Percentiles rank a stretch among this genome's conserved stretches.
Conservation (phyloP, 148 eudicot genomes). For the Chenopodium quinoa region DNA sequence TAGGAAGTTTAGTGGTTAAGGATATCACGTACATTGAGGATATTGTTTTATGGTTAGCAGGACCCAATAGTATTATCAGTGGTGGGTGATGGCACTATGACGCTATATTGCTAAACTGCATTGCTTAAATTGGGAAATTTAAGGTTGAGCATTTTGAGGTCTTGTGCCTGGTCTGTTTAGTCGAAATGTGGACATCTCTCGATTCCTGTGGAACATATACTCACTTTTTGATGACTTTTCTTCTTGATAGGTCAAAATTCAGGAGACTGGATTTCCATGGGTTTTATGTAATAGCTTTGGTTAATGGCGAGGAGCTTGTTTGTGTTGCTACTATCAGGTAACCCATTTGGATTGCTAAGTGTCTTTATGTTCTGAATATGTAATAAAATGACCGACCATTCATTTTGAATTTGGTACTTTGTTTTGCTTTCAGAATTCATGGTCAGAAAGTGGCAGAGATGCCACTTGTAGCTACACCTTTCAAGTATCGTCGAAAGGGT, state of each 20-base stretch:
- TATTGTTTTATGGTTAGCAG: neutral
- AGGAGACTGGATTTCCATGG: slow-evolving; percentile 53
- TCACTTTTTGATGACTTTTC: neutral
- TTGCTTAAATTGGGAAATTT: neutral
- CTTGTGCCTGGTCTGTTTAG: neutral
- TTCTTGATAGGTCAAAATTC: slow-evolving; percentile 36
- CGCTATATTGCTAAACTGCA: neutral
- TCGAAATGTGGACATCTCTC: neutral
- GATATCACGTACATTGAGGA: neutral
- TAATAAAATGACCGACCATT: neutral
- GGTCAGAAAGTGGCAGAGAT: slow-evolving; percentile 58
- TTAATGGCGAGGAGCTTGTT: slow-evolving; percentile 38
- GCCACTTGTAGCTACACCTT: slow-evolving; percentile 55
- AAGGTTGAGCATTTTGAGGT: neutral
- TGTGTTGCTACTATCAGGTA: slow-evolving; percentile 60
- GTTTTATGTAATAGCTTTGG: slow-evolving; percentile 46
- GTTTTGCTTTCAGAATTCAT: slow-evolving; percentile 37
- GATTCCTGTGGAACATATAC: neutral
- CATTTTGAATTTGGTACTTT: slow-evolving; percentile 11
- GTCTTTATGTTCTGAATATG: neutral
- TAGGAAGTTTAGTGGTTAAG: neutral
- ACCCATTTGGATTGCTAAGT: slow-evolving; percentile 1
- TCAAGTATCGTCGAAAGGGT: slow-evolving; percentile 52
- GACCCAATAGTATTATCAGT: neutral
- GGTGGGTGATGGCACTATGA: neutral